These are phyloP conservation scores for Arxiozyma heterogenica DNA, from an alignment of 1,139 yeast species.

Conservation along the genomic window DNA sequence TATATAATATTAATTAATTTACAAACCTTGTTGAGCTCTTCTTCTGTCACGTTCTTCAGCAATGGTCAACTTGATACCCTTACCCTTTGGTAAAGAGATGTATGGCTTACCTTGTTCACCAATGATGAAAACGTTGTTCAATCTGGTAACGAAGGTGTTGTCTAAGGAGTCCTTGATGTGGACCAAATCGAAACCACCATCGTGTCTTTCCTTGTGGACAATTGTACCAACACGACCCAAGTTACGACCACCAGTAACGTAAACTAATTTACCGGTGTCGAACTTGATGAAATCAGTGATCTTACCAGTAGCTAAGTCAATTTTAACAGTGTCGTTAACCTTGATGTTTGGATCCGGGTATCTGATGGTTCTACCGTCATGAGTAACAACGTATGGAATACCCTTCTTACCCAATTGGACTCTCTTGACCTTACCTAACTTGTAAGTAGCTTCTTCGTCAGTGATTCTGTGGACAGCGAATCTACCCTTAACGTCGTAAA, in stretches of 20 bases:
- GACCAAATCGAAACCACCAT: conserved; percentile 98
- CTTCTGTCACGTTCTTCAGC: conserved; percentile 99
- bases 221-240: conserved; percentile 99
- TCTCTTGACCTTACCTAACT: conserved; percentile 94
- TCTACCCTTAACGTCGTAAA: conserved; percentile 97
- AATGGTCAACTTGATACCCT: conserved; percentile 96
- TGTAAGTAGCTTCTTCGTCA: conserved; percentile 96
- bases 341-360: conserved; percentile 97
- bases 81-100: conserved; percentile 98
- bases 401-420: conserved; percentile 98
- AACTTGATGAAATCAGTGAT: conserved; percentile 85
- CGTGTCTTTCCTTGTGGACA: conserved; percentile 98
- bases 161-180: conserved; percentile 97
- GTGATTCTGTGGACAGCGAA: conserved; percentile 99
- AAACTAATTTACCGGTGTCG: conserved; percentile 90
- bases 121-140: conserved; percentile 90
- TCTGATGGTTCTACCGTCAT: conserved; percentile 99
- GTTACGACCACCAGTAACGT: conserved; percentile 99
- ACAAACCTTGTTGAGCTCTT: conserved; percentile 57
- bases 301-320: conserved; percentile 93
- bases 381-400: conserved; percentile 95
- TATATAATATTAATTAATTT: conserved; percentile 11
- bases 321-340: conserved; percentile 95
- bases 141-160: conserved; percentile 97
- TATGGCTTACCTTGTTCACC: conserved; percentile 98